Conservation (phyloP, 2,329 filamentous ascomycete genomes). For the Exophiala calicioides region DNA sequence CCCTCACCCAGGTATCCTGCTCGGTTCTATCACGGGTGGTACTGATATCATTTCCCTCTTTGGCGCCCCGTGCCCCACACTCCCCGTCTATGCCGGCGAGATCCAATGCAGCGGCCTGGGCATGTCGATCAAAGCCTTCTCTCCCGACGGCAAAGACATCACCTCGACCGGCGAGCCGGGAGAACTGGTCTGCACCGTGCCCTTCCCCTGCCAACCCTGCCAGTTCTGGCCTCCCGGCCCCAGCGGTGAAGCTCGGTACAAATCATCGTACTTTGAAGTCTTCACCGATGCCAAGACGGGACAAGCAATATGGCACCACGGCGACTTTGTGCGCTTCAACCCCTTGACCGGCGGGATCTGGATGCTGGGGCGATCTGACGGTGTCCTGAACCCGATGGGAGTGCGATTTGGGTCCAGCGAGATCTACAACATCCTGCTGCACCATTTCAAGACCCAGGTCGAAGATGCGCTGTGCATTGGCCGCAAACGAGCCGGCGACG, state of each 20-base stretch:
- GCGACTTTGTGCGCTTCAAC: conserved; percentile 80
- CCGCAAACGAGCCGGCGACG: conserved; percentile 67
- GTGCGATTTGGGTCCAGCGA: conserved; percentile 92
- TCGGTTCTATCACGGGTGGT: conserved; percentile 91
- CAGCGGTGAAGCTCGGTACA: conserved; percentile 73
- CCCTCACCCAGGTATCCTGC: conserved; percentile 77
- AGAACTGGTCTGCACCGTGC: conserved; percentile 80
- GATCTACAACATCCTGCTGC: conserved; percentile 91
- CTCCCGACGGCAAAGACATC: conserved; percentile 58
- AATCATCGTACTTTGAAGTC: conserved; percentile 80
- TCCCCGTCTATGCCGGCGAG: conserved; percentile 71
- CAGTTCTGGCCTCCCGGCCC: conserved; percentile 74
- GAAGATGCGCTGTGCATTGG: conserved; percentile 89
- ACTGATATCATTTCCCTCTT: conserved; percentile 97
- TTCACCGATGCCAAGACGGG: conserved; percentile 53
- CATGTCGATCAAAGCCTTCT: conserved; percentile 68
- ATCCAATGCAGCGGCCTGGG: conserved; percentile 77
- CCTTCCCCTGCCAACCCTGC: conserved; percentile 89
- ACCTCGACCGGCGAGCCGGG: conserved; percentile 68
- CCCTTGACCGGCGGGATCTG: conserved; percentile 72
- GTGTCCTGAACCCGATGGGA: conserved; percentile 86
- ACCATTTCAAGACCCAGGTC: conserved; percentile 75
- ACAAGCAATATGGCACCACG: conserved; percentile 78
- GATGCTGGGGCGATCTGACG: conserved; percentile 91
- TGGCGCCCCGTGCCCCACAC: conserved; percentile 75